Base-by-base conservation (phyloP, 1,284 basidiomycete genomes). In the Garcileccinum viscosum region DNA sequence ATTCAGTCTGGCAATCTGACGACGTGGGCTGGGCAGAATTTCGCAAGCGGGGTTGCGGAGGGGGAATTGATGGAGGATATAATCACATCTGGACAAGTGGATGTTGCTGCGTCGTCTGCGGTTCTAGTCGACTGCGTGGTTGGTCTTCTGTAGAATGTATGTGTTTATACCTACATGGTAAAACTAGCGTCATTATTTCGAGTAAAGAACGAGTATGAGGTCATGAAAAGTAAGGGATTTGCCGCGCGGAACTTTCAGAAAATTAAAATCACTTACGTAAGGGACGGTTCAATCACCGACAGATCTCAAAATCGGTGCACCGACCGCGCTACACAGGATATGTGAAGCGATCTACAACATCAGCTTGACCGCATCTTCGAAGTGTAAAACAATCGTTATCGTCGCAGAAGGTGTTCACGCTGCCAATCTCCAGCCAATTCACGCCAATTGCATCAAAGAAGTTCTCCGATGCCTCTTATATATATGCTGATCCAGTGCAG, bases 331-430 rank as follows among this genome's bases (percentile, higher is more conserved):
- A 40, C 95, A 97, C 76, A 90, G 97, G 58, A 99, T 99, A 70
- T 99, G 97, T 81, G 98, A 99, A 82, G 90, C 97, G 22, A 95
- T 99, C 80, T 97, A 99, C 81, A 97, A 96, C 71, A 99, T 99
- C 82, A 97, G 97, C 73, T 97, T 96, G 9, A 99, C 97, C 2
- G 97, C 97, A 15, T 90, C 90, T 68, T 97, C 95, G 53, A 99
- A 99, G 84, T 91, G 97, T 76, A 99, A 98, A n/a, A n/a, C 96
- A 1, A 98, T 99, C 74, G 96, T 99, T 70, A 98, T 99, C 73
- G 92, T 99, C 47, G 97, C 98, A 4, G 97, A 99, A 79, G 98
- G 97, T 33, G 97, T 97, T 15, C 90, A 94, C 67, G 97, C 99
- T 80, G 84, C 86, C 66, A 86, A 95, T 73, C 88, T 99, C 64